Evolutionary conservation across 163 green algal genomes (phyloP), one percentile per base, ranked within the genome.

Genomic region (Trebouxiophyceae sp.): DNA sequence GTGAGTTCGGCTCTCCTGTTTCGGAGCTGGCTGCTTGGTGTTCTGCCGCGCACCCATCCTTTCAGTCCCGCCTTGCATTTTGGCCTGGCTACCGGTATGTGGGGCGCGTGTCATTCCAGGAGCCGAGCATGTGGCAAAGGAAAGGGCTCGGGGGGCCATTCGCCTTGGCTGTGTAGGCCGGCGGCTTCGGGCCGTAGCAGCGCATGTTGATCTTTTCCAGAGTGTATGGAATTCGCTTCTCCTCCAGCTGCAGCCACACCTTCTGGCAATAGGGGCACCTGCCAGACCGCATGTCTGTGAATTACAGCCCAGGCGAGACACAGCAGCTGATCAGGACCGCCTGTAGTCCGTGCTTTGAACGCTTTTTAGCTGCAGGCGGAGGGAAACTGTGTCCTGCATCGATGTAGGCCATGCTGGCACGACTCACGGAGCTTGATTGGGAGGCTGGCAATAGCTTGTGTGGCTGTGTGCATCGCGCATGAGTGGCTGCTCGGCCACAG

Each of bases 141-240:
- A n/a, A n/a, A n/a, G n/a, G n/a, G n/a, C n/a, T n/a, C n/a, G n/a
- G n/a, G n/a, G n/a, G n/a, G n/a, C n/a, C n/a, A n/a, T n/a, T n/a
- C n/a, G n/a, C 77, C 66, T 82, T 87, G 31, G 50, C 45, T 57
- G 81, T 68, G 70, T 81, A 89, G 20, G 72, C 74, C 3, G 56
- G 30, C 0, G 80, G 77, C 76, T 98, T 98, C 70, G 89, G 80
- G 4, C 92, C 91, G 66, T 97, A 98, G 81, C 89, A 94, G 5
- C 89, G 73, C 91, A 98, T 97, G 78, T 95, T 96, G 84, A 97
- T 93, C 66, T 95, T 93, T 58, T 92, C 82, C 3, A 93, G 72
- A 16, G 60, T 74, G 63, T 93, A 95, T 0, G 90, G 88, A 31
- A 93, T 87, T 16, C 76, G 74, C 71, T 93, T 94, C 54, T 90